Conservation (phyloP, 208 protist genomes). For the Trypanosoma theileri region DNA sequence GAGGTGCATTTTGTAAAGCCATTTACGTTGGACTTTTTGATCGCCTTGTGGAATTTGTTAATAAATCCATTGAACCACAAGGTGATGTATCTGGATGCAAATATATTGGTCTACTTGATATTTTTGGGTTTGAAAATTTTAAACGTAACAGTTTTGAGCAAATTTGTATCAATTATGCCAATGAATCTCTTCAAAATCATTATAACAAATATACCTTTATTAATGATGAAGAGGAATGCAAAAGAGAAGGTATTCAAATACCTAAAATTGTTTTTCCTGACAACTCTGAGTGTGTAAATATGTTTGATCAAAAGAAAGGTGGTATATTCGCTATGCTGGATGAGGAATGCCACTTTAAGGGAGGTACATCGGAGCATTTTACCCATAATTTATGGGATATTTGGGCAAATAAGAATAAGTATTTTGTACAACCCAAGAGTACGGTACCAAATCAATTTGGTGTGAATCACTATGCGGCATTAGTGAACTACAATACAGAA, state of each 20-base stretch:
- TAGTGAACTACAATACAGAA: slow-evolving; percentile 84
- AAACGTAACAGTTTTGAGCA: slow-evolving; percentile 96
- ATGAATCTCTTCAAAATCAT: slow-evolving; percentile 97
- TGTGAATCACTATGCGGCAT: slow-evolving; percentile 90
- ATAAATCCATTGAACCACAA: slow-evolving; percentile 68
- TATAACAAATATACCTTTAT: slow-evolving; percentile 97
- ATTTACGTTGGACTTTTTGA: slow-evolving; percentile 91
- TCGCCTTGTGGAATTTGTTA: slow-evolving; percentile 85
- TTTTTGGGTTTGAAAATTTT: slow-evolving; percentile 97
- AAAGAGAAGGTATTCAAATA: slow-evolving; percentile 72
- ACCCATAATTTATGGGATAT: slow-evolving; percentile 74
- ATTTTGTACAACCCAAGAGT: slow-evolving; percentile 85
- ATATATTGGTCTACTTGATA: slow-evolving; percentile 95
- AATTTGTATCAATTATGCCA: slow-evolving; percentile 98
- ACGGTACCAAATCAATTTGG: slow-evolving; percentile 88
- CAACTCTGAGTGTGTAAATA: slow-evolving; percentile 83
- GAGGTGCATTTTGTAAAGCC: slow-evolving; percentile 89
- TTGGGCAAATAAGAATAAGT: slow-evolving; percentile 50
- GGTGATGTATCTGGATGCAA: slow-evolving; percentile 48
- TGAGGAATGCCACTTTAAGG: slow-evolving; percentile 84
- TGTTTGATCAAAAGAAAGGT: slow-evolving; percentile 77
- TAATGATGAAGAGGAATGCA: slow-evolving; percentile 93
- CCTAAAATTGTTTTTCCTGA: slow-evolving; percentile 85
- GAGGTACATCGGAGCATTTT: slow-evolving; percentile 67
- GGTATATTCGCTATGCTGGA: slow-evolving; percentile 92